A percentile compares a stretch with the other conserved stretches of the same genome.
Evolutionary conservation across 805 yeast species (phyloP).

Genomic region (Diddensiella caesifluorescens): DNA sequence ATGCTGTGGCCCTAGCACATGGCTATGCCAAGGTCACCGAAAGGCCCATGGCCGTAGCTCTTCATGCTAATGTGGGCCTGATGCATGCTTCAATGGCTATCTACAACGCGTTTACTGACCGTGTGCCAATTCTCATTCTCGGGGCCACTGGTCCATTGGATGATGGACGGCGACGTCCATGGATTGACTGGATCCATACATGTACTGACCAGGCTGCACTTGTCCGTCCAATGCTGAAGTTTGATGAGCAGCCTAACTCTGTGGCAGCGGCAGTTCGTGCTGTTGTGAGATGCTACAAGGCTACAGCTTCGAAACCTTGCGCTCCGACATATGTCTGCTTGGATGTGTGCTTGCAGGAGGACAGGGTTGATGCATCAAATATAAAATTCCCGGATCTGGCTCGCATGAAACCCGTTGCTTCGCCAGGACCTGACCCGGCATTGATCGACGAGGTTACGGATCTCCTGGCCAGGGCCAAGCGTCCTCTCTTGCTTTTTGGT

Average conservation of each 20-base stretch:
- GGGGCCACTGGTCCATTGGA: constrained; percentile 1
- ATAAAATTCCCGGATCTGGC: not conserved
- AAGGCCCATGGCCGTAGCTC: constrained; percentile 1
- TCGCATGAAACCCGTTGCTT: not conserved
- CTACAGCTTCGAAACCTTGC: not conserved
- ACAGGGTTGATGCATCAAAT: not conserved
- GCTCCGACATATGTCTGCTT: constrained; percentile 1
- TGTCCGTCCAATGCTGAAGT: constrained; percentile 1
- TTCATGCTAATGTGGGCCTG: constrained; percentile 1
- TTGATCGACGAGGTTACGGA: not conserved
- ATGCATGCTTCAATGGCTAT: constrained; percentile 4
- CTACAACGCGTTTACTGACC: constrained; percentile 1
- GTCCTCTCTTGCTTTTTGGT: constrained; percentile 2
- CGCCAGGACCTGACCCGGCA: not conserved
- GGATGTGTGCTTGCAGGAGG: not conserved
- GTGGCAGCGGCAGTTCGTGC: not conserved
- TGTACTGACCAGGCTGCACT: constrained; percentile 5
- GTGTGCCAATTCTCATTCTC: constrained; percentile 1
- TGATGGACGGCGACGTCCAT: constrained; percentile 1
- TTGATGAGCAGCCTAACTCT: constrained; percentile 2
- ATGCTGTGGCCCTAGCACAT: constrained; percentile 1
- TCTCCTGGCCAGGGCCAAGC: not conserved
- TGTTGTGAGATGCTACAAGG: not conserved
- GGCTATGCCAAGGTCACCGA: constrained; percentile 3
- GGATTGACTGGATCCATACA: constrained; percentile 4